Evolutionary conservation across 2,329 filamentous ascomycete species (phyloP).

Genomic region (Claviceps sp.): DNA sequence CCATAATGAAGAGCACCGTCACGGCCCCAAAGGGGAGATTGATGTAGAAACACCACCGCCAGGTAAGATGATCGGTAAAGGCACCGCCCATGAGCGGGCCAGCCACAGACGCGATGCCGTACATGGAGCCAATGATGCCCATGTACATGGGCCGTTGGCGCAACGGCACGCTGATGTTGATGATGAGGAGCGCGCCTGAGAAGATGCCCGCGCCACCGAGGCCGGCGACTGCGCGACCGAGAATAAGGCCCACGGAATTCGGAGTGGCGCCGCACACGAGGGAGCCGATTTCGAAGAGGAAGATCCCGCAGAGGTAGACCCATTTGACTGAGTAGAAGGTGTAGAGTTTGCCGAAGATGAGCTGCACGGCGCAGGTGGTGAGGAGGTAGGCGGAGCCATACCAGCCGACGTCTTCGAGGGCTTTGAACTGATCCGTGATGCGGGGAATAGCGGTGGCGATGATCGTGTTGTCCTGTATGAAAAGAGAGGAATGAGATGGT

Average conservation of each 20-base stretch:
- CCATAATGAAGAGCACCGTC: constrained; percentile 18
- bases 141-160: constrained; percentile 20
- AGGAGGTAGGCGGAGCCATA: constrained; percentile 19
- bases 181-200: constrained; percentile 29
- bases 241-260: constrained; percentile 19
- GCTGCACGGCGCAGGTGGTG: constrained; percentile 23
- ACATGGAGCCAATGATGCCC: constrained; percentile 28
- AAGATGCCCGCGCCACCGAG: constrained; percentile 32
- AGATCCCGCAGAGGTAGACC: constrained; percentile 13
- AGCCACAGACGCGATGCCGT: constrained; percentile 28
- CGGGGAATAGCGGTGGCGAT: constrained; percentile 21
- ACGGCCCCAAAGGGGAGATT: constrained; percentile 25
- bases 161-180: constrained; percentile 24
- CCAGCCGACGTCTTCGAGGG: constrained; percentile 6
- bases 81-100: constrained; percentile 22
- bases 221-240: constrained; percentile 22
- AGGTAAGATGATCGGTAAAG: constrained; percentile 22
- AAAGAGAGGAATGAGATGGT: too few species aligned
- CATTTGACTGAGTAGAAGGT: constrained; percentile 23
- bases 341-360: constrained; percentile 27
- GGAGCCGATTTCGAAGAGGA: constrained; percentile 18
- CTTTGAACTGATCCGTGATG: constrained; percentile 14
- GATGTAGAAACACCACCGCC: constrained; percentile 29
- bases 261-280: constrained; percentile 18
- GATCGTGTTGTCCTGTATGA: constrained; percentile 21